Evolutionary conservation across 257 asterid genomes (phyloP).

Genomic region (Solanum medicagineum): DNA sequence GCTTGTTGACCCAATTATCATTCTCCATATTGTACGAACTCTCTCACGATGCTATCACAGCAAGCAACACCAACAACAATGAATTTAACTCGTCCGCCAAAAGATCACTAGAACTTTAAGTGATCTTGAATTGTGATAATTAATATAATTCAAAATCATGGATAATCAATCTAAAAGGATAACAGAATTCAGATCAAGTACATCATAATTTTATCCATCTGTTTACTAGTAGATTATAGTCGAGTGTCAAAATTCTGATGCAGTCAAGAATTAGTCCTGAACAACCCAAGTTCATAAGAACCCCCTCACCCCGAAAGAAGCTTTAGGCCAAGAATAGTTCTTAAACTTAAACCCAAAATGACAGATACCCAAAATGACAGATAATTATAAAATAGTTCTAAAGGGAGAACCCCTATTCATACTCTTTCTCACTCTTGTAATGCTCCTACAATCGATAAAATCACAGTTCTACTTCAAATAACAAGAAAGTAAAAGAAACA

Average conservation of each 20-base stretch:
- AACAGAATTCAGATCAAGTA: background rate
- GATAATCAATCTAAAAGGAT: background rate
- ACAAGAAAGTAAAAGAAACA: background rate
- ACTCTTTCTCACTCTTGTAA: background rate
- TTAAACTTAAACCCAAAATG: background rate
- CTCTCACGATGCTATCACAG: constrained; percentile 20
- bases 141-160: background rate
- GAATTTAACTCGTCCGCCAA: constrained; percentile 1
- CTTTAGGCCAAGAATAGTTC: background rate
- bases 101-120: background rate
- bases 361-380: background rate
- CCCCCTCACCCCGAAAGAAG: background rate
- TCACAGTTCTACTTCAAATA: background rate
- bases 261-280: background rate
- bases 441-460: background rate
- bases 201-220: background rate
- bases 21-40: constrained; percentile 27
- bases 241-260: background rate
- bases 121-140: background rate
- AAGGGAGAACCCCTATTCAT: background rate
- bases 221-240: background rate
- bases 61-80: constrained; percentile 1
- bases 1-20: constrained; percentile 27
- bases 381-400: background rate
- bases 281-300: background rate